Conservation (phyloP, 257 asterid species). For the Thymus mandschuricus region DNA sequence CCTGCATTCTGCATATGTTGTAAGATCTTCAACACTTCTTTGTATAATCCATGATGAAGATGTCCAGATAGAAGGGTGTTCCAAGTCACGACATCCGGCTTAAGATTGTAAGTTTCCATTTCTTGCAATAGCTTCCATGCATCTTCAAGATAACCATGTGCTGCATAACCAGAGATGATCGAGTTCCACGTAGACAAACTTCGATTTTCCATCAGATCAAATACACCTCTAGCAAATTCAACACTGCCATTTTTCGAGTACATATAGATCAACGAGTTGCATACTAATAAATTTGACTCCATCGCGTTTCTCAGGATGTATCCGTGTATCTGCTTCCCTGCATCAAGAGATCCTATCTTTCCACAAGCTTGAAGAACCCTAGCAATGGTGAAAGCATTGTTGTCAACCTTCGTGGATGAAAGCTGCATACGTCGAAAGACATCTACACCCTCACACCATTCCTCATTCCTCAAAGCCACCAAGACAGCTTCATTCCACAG, state of each 20-base stretch:
- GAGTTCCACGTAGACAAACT: constrained; percentile 65
- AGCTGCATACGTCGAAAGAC: constrained; percentile 46
- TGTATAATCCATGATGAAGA: constrained; percentile 40
- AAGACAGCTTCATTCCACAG: constrained; percentile 67
- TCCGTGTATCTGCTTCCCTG: constrained; percentile 66
- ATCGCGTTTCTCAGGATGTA: constrained; percentile 49
- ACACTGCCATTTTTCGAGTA: constrained; percentile 45
- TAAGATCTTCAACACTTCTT: constrained; percentile 43
- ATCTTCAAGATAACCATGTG: constrained; percentile 43
- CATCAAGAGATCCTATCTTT: constrained; percentile 48
- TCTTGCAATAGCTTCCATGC: constrained; percentile 50
- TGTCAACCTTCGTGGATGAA: constrained; percentile 32
- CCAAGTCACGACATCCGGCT: constrained; percentile 68
- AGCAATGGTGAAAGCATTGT: constrained; percentile 39
- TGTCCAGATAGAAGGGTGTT: constrained; percentile 62
- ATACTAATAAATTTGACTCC: constrained; percentile 41
- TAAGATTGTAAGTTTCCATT: constrained; percentile 42
- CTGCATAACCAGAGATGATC: constrained; percentile 51
- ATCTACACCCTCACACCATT: constrained; percentile 48
- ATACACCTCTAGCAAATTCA: constrained; percentile 47
- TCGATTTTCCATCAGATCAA: constrained; percentile 49
- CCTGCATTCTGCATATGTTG: constrained; percentile 52
- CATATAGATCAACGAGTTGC: constrained; percentile 63
- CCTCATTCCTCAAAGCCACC: constrained; percentile 54
- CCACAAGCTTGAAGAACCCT: constrained; percentile 66